Conservation (phyloP, 2,329 filamentous ascomycete genomes). For the Lachnellula subtilissima region DNA sequence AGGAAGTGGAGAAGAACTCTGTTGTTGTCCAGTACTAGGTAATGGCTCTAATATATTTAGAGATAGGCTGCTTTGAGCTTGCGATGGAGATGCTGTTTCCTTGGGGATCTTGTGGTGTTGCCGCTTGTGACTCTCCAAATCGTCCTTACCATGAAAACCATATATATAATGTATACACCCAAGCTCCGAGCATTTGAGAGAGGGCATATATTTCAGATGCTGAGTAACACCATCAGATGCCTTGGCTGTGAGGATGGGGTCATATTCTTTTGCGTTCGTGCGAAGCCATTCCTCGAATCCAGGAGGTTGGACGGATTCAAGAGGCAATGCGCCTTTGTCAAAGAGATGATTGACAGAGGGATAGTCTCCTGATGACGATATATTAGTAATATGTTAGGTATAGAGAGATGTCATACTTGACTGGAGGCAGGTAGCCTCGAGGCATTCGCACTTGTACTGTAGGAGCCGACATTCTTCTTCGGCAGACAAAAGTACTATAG, state of each 20-base stretch:
- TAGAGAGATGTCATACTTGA: not conserved
- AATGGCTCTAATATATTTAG: too few species aligned
- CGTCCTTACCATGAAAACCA: not conserved
- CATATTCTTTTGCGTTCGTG: not conserved
- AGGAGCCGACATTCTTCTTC: not conserved
- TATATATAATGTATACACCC: not conserved
- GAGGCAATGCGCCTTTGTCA: not conserved
- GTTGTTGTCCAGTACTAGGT: too few species aligned
- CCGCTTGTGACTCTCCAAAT: not conserved
- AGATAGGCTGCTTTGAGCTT: too few species aligned
- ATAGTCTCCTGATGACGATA: not conserved
- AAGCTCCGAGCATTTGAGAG: not conserved
- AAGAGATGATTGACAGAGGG: not conserved
- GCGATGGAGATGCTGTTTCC: too few species aligned
- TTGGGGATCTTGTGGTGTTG: too few species aligned
- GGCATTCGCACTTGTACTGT: not conserved
- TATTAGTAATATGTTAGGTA: not conserved
- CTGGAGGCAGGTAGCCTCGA: not conserved
- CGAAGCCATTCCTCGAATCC: slow-evolving; percentile 1
- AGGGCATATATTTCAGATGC: not conserved
- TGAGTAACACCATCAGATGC: not conserved
- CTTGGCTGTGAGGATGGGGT: not conserved
- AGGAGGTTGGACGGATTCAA: not conserved
- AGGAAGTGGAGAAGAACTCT: too few species aligned
- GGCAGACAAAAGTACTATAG: not conserved